Base-by-base conservation (phyloP, 2,329 filamentous ascomycete species). In the Aspergillus piperis region DNA sequence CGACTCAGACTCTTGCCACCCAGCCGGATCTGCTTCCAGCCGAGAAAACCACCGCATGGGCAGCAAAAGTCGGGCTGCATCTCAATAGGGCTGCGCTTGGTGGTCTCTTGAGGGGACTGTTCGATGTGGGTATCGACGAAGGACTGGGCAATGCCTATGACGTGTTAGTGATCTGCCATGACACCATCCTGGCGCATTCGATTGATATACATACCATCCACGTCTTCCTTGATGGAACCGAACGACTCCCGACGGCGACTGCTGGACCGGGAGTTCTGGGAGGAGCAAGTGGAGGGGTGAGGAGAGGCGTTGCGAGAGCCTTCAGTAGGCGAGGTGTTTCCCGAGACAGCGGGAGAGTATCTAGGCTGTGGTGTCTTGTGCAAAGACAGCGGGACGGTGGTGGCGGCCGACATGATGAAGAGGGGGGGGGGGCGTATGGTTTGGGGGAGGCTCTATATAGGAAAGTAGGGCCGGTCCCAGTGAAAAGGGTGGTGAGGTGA, bases 1-100 rank as follows among this genome's bases (percentile, higher is more conserved):
- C 74, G 75, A 65, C 78, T 80, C 58, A 77, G 67, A 56, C 74
- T 74, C 62, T 75, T 77, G 23, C 78, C 78, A n/a, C 77, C 73
- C 30, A 78, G 66, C 27, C 74, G 74, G 60, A 79, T 79, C 66
- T 78, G 76, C 65, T 80, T 80, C 78, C 77, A 79, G 41, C 77
- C 77, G 47, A 76, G 65, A 58, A 79, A 79, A 27, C 77, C 76
- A 52, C 78, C 78, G 60, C 78, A 81, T 8, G 77, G 77, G 66
- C 78, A 80, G 69, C 77, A 81, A 59, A 80, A 80, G 49, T 78
- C 76, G 19, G 76, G 71, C 59, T 76, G 75, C 70, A 77, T 74
- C 21, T 75, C 70, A 36, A 66, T 36, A n/a, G 38, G 44, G 61
- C 39, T 66, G 36, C 58, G 39, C 48, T 69, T 72, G 32, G 62